Percentiles rank a stretch among this genome's conserved stretches.
Conservation (phyloP, 345 rosid species). For the Noccaea caerulescens region DNA sequence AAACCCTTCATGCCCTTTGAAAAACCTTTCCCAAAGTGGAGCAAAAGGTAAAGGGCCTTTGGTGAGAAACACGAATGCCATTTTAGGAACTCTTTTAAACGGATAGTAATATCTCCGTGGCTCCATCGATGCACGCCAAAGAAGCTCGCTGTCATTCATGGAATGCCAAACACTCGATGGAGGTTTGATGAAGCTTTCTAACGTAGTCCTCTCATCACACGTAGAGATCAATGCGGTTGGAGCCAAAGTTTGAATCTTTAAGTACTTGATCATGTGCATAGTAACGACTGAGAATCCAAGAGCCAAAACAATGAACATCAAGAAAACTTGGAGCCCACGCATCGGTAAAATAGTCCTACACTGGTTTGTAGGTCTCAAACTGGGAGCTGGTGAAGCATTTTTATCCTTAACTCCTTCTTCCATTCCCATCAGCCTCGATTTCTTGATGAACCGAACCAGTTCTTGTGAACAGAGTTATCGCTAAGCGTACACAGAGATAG, state of each 20-base stretch:
- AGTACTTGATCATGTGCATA: conserved; percentile 52
- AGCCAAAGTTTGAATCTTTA: conserved; percentile 40
- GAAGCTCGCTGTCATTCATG: conserved; percentile 75
- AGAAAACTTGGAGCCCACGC: conserved; percentile 51
- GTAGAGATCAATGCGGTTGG: conserved; percentile 45
- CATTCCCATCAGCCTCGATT: conserved; percentile 40
- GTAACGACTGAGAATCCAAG: conserved; percentile 58
- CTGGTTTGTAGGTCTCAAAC: conserved; percentile 41
- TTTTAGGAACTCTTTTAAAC: conserved; percentile 72
- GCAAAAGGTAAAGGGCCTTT: conserved; percentile 86
- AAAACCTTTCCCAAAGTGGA: conserved; percentile 90
- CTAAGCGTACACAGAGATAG: conserved; percentile 11
- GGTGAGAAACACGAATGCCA: conserved; percentile 93
- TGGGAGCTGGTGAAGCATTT: conserved; percentile 17
- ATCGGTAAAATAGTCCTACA: conserved; percentile 48
- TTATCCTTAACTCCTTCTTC: conserved; percentile 53
- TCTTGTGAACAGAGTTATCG: not conserved
- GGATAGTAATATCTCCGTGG: conserved; percentile 60
- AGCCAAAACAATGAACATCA: conserved; percentile 49
- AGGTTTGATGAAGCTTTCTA: conserved; percentile 60
- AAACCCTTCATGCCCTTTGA: conserved; percentile 65
- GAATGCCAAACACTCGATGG: conserved; percentile 59
- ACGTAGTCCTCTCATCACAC: conserved; percentile 37
- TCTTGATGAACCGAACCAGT: conserved; percentile 29
- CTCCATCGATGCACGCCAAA: conserved; percentile 82